These are phyloP conservation scores for Echites panduratus DNA, from an alignment of 257 asterid species.

Conservation along the genomic window DNA sequence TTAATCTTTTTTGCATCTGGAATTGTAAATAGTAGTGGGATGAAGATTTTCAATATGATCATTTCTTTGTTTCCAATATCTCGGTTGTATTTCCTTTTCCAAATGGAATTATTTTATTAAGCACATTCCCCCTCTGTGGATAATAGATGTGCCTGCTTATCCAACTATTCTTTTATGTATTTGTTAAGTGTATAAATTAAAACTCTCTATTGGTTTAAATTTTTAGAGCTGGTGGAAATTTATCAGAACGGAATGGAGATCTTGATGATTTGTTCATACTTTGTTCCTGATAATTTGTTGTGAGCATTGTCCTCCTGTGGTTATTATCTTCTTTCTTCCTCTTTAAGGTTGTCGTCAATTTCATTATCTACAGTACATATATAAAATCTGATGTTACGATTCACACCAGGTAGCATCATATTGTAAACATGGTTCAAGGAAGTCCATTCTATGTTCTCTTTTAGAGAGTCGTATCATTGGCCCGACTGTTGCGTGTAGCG, in stretches of 20 bases:
- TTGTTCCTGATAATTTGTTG: not conserved
- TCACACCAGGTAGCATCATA: not conserved
- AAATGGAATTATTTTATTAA: not conserved
- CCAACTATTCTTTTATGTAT: not conserved
- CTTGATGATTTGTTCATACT: too few relatives aligned
- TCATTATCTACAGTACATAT: not conserved
- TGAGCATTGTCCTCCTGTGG: not conserved
- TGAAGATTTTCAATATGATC: not conserved
- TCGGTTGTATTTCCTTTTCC: not conserved
- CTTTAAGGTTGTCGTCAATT: not conserved
- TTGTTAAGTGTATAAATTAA: too few relatives aligned
- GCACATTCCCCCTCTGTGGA: too few relatives aligned
- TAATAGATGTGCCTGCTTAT: too few relatives aligned
- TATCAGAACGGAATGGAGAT: too few relatives aligned
- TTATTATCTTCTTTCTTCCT: not conserved
- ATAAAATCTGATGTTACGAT: not conserved
- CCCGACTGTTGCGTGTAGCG: not conserved
- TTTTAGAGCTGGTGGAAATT: too few relatives aligned
- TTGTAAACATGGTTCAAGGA: not conserved
- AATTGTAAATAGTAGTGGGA: constrained; percentile 10
- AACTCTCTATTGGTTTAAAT: too few relatives aligned
- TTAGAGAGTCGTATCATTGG: not conserved
- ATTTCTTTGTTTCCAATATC: not conserved
- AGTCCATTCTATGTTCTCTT: not conserved
- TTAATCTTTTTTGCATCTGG: not conserved